Conservation (phyloP, 2,329 filamentous ascomycete species). For the Alternaria novae-zelandiae region DNA sequence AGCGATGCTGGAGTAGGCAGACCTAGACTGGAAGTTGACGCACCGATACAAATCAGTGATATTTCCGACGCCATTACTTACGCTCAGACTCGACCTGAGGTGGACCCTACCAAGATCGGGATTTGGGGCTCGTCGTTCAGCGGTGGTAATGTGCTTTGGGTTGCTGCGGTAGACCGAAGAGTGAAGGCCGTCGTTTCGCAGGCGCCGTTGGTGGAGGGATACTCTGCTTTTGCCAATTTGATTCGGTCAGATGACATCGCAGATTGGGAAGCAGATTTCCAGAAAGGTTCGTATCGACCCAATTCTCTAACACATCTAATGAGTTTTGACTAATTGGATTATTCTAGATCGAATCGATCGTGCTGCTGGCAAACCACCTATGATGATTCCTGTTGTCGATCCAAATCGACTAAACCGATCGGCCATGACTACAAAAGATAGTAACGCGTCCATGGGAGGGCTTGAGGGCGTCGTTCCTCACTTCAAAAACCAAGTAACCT, state of each 20-base stretch:
- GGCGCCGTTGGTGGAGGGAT: not conserved
- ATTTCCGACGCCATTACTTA: conserved; percentile 3
- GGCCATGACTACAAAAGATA: not conserved
- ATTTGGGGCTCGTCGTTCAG: conserved; percentile 4
- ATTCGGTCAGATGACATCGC: not conserved
- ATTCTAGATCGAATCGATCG: not conserved
- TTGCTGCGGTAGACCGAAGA: conserved; percentile 4
- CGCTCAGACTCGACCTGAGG: not conserved
- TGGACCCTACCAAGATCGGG: not conserved
- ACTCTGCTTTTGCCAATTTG: not conserved
- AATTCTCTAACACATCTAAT: not conserved
- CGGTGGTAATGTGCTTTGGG: not conserved
- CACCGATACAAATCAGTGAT: not conserved
- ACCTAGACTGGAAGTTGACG: not conserved
- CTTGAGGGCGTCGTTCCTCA: not conserved
- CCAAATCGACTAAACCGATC: not conserved
- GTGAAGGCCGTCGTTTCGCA: conserved; percentile 7
- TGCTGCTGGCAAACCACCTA: not conserved
- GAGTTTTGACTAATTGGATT: not conserved
- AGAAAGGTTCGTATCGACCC: not conserved
- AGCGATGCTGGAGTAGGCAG: not conserved
- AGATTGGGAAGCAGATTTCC: not conserved
- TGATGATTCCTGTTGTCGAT: not conserved
- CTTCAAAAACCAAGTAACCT: not conserved
- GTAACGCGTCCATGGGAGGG: not conserved